Evolutionary conservation across 352 stramenopile genomes (phyloP).

Genomic region (Phytophthora lateralis): DNA sequence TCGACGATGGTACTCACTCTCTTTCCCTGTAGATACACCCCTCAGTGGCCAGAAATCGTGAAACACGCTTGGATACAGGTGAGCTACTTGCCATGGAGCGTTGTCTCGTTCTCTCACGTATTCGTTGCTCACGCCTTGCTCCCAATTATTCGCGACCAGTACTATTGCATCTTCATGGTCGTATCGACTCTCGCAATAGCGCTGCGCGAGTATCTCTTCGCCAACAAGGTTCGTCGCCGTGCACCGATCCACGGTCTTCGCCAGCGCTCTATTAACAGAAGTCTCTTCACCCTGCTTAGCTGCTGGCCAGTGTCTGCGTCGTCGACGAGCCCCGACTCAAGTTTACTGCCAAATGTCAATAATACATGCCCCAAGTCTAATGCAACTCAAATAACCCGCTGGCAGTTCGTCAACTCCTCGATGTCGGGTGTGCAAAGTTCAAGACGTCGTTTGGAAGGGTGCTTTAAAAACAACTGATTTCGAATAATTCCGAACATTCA

Average conservation of each 20-base stretch:
- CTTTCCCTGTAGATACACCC: slow-evolving; percentile 47
- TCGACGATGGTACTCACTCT: not conserved
- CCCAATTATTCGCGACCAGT: slow-evolving; percentile 22
- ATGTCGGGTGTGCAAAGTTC: too few relatives aligned
- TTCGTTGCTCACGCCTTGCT: not conserved
- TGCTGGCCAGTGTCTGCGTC: slow-evolving; percentile 39
- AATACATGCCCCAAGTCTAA: slow-evolving; percentile 5
- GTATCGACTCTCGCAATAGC: slow-evolving; percentile 35
- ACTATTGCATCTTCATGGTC: slow-evolving; percentile 52
- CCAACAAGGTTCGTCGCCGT: slow-evolving; percentile 35
- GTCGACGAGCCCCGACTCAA: slow-evolving; percentile 33
- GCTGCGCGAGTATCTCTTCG: slow-evolving; percentile 50
- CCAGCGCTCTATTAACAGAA: not conserved
- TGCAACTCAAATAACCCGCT: slow-evolving; percentile 6
- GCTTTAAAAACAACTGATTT: too few relatives aligned
- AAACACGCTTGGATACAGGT: slow-evolving; percentile 80
- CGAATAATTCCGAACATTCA: too few relatives aligned
- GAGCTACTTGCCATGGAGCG: not conserved
- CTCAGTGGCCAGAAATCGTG: slow-evolving; percentile 60
- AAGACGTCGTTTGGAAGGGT: too few relatives aligned
- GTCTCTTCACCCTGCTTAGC: slow-evolving; percentile 8
- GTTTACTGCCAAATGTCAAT: slow-evolving; percentile 16
- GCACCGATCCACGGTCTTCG: not conserved
- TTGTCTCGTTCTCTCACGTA: not conserved
- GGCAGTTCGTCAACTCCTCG: not conserved